Conservation (phyloP, 345 rosid genomes). For the Chamaenerion angustifolium region DNA sequence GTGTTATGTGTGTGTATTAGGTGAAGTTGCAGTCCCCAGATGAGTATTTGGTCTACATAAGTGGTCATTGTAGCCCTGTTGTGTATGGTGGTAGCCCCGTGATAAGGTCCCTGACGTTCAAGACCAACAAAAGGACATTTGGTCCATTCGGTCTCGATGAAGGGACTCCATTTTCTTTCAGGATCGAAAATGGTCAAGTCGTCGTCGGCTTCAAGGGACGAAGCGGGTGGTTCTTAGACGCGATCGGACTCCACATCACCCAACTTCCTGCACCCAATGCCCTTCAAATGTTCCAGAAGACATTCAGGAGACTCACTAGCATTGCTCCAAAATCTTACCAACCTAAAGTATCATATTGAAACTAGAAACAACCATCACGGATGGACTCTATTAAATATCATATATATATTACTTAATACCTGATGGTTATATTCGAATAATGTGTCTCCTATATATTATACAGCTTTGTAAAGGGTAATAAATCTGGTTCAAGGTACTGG, state of each 20-base stretch:
- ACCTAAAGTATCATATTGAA: too few species aligned
- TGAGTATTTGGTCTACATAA: slow-evolving; percentile 44
- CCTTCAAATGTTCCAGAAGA: slow-evolving; percentile 34
- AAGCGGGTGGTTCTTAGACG: slow-evolving; percentile 64
- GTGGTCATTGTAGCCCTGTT: slow-evolving; percentile 45
- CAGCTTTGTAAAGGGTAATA: too few species aligned
- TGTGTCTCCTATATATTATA: too few species aligned
- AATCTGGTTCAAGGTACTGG: too few species aligned
- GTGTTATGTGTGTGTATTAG: slow-evolving; percentile 21
- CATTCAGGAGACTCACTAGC: slow-evolving; percentile 35
- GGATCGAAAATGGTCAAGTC: slow-evolving; percentile 37
- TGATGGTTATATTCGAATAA: too few species aligned
- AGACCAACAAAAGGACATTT: background rate
- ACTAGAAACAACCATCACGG: too few species aligned
- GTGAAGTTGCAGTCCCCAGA: slow-evolving; percentile 64
- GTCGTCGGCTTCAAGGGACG: slow-evolving; percentile 53
- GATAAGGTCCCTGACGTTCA: slow-evolving; percentile 4
- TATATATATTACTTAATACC: too few species aligned
- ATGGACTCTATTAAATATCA: too few species aligned
- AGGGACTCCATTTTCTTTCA: slow-evolving; percentile 1
- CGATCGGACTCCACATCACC: slow-evolving; percentile 45
- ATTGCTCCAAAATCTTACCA: slow-evolving; percentile 6
- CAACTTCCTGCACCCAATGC: slow-evolving; percentile 29
- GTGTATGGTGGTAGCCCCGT: slow-evolving; percentile 46
- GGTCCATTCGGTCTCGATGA: slow-evolving; percentile 1